Base-by-base conservation (phyloP, 108 stramenopile genomes). In the Nitzschia sp. region DNA sequence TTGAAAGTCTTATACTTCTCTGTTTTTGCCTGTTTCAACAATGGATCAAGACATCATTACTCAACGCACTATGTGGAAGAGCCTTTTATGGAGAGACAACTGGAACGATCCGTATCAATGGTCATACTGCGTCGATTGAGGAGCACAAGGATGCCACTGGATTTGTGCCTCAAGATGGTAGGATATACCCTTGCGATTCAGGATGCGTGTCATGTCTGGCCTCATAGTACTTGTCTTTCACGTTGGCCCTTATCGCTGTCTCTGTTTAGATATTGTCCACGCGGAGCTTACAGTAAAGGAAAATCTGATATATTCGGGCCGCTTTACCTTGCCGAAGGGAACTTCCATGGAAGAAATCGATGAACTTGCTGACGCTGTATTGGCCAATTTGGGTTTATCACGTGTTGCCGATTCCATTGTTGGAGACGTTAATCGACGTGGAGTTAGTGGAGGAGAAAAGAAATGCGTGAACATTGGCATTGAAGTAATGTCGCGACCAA, bases 141-240 rank as follows among this genome's bases (percentile, higher is more conserved):
- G 46, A 59, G 21, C 51, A 59, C 42, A 71, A 58, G 46, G 36
- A 58, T 55, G 30, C 26, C 17, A 65, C 82, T 61, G 88, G 81
- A 28, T 92, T 82, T 73, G 88, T 87, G 0, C 83, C 85, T 24
- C 91, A 89, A 66, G 81, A 84, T 59, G 89, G n/a, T n/a, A n/a
- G n/a, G n/a, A n/a, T n/a, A n/a, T n/a, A n/a, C n/a, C n/a, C n/a
- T n/a, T n/a, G n/a, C n/a, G n/a, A n/a, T n/a, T n/a, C n/a, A n/a
- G n/a, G n/a, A n/a, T n/a, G n/a, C n/a, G n/a, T n/a, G n/a, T n/a
- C n/a, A n/a, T n/a, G n/a, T n/a, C n/a, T n/a, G n/a, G n/a, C n/a
- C n/a, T n/a, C n/a, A n/a, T n/a, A n/a, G n/a, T n/a, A n/a, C n/a
- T n/a, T n/a, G n/a, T n/a, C n/a, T n/a, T n/a, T n/a, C n/a, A n/a